These are phyloP conservation scores for Berkeleyomyces rouxiae DNA, from an alignment of 2,329 filamentous ascomycete species.

Conservation along the genomic window DNA sequence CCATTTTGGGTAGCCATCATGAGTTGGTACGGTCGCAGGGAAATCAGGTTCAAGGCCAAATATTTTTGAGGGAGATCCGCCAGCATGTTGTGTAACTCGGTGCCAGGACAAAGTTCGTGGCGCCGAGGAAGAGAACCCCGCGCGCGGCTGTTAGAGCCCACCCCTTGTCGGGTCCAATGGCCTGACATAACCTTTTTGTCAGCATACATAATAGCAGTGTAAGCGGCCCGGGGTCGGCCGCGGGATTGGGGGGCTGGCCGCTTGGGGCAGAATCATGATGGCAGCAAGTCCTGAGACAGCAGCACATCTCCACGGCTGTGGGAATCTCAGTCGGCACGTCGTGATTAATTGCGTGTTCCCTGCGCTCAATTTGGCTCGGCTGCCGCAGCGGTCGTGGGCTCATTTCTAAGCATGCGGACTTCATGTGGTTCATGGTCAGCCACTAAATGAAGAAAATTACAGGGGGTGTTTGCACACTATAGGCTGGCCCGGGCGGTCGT, in stretches of 20 bases:
- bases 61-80: not conserved
- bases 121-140: not conserved
- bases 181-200: not conserved
- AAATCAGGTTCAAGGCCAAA: too few relatives aligned
- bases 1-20: not conserved
- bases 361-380: too few relatives aligned
- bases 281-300: too few relatives aligned
- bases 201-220: not conserved
- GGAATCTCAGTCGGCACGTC: too few relatives aligned
- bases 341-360: too few relatives aligned
- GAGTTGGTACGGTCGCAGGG: not conserved
- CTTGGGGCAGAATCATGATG: not conserved
- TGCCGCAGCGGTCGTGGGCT: not conserved
- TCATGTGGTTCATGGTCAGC: not conserved
- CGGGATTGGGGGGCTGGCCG: not conserved
- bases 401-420: not conserved
- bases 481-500: not conserved
- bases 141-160: not conserved
- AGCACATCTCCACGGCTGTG: too few relatives aligned
- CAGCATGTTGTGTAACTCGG: not conserved
- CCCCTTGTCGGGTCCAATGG: not conserved
- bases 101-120: not conserved
- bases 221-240: not conserved
- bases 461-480: not conserved
- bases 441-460: not conserved